Percentiles rank a stretch among this genome's conserved stretches.
Evolutionary conservation across 1,139 yeast species (phyloP).

Genomic region (Lodderomyces jiufengensis): DNA sequence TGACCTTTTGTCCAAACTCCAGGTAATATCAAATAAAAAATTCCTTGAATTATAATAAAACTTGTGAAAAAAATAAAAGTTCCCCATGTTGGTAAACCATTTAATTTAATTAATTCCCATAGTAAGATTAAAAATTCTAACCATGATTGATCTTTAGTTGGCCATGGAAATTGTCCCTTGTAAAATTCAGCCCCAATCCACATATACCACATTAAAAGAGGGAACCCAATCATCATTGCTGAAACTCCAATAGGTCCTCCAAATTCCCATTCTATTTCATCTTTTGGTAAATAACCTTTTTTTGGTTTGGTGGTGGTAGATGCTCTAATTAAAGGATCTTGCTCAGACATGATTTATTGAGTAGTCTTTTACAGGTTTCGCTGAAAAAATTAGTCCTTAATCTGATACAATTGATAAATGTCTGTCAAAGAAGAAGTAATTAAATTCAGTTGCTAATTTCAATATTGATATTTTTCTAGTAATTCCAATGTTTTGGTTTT

Average conservation of each 20-base stretch:
- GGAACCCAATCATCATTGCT: constrained; percentile 94
- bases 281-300: constrained; percentile 32
- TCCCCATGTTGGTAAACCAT: constrained; percentile 66
- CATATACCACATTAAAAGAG: constrained; percentile 92
- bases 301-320: constrained; percentile 10
- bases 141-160: constrained; percentile 58
- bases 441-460: no score
- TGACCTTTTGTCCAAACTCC: constrained; percentile 96
- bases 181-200: constrained; percentile 88
- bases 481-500: no score
- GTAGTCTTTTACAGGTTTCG: no score
- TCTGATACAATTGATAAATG: no score
- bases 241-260: constrained; percentile 93
- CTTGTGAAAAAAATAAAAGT: constrained; percentile 70
- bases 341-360: constrained; percentile 5
- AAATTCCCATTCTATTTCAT: constrained; percentile 70
- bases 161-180: constrained; percentile 69
- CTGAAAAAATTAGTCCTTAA: no score
- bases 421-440: no score
- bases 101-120: constrained; percentile 41
- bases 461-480: no score
- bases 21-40: constrained; percentile 83
- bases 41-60: constrained; percentile 67
- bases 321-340: constrained; percentile 5
- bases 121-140: constrained; percentile 48